phyloP scores from a whole-genome alignment of 73 alveolate species.

The Halteria grandinella region DNA sequence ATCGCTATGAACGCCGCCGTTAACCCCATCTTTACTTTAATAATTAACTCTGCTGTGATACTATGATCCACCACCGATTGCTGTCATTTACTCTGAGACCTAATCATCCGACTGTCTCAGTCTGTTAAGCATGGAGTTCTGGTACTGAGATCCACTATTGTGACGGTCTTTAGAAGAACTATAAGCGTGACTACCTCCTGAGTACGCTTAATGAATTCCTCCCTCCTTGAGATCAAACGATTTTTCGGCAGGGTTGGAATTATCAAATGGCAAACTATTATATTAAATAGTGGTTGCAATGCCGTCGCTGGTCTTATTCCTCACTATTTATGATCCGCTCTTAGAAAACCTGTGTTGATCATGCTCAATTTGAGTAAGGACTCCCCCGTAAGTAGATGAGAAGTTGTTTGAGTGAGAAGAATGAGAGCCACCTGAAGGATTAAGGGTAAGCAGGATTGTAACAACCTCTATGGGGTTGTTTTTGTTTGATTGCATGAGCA shows the following conservation, averaged over 20 bases:
- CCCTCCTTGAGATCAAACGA: no score
- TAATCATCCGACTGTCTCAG: no score
- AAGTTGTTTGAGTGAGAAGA: neutral
- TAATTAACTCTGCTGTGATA: no score
- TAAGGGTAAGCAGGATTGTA: conserved; percentile 25
- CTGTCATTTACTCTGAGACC: neutral
- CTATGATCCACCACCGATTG: conserved; percentile 13
- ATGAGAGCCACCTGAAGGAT: neutral
- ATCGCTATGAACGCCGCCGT: no score
- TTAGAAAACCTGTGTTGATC: conserved; percentile 12
- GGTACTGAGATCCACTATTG: no score
- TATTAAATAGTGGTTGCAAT: neutral
- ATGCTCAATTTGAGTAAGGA: conserved; percentile 30
- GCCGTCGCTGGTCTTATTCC: conserved; percentile 1
- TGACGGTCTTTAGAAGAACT: no score
- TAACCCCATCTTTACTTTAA: no score
- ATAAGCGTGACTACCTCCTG: no score
- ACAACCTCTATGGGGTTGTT: conserved; percentile 42
- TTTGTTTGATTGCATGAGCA: conserved; percentile 52
- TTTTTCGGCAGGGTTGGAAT: conserved; percentile 15
- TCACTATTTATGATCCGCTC: conserved; percentile 13
- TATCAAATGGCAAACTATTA: neutral
- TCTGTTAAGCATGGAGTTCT: no score
- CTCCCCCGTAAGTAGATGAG: conserved; percentile 5
- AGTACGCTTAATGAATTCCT: no score